phyloP scores from a whole-genome alignment of 2,329 filamentous ascomycete genomes.

The Apiospora hydei region DNA sequence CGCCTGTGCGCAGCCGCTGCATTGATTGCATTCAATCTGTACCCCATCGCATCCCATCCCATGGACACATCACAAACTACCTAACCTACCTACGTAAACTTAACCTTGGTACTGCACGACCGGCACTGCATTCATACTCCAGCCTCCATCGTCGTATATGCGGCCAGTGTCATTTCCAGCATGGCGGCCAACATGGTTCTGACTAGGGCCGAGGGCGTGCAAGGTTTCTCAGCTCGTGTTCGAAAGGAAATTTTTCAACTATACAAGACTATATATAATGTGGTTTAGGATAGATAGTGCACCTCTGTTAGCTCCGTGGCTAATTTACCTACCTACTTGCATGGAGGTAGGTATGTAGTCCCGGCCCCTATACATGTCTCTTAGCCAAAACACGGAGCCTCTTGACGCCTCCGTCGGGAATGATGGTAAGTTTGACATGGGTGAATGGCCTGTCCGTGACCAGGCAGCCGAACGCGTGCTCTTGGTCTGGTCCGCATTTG shows the following conservation, averaged over 20 bases:
- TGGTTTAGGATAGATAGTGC: background rate
- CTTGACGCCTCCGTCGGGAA: conserved; percentile 86
- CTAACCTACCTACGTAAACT: background rate
- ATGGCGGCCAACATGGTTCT: background rate
- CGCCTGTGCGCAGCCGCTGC: background rate
- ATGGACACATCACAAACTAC: background rate
- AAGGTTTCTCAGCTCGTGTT: background rate
- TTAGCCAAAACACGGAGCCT: conserved; percentile 79
- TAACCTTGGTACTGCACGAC: background rate
- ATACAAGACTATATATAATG: background rate
- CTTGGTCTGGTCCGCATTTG: conserved; percentile 75
- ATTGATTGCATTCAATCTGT: background rate
- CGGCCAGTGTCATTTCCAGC: background rate
- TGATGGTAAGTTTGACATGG: conserved; percentile 87
- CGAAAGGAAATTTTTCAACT: background rate
- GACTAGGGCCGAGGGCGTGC: background rate
- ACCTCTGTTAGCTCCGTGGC: background rate
- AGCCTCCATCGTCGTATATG: background rate
- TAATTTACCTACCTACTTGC: too few species aligned
- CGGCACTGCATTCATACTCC: background rate
- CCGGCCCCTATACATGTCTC: conserved; percentile 23
- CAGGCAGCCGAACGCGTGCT: conserved; percentile 69
- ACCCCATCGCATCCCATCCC: background rate
- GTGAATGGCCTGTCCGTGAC: conserved; percentile 70
- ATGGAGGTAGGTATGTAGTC: too few species aligned